Evolutionary conservation across 306 rosid genomes (phyloP), one percentile per base, ranked within the genome.

Genomic region (Neltuma alba): DNA sequence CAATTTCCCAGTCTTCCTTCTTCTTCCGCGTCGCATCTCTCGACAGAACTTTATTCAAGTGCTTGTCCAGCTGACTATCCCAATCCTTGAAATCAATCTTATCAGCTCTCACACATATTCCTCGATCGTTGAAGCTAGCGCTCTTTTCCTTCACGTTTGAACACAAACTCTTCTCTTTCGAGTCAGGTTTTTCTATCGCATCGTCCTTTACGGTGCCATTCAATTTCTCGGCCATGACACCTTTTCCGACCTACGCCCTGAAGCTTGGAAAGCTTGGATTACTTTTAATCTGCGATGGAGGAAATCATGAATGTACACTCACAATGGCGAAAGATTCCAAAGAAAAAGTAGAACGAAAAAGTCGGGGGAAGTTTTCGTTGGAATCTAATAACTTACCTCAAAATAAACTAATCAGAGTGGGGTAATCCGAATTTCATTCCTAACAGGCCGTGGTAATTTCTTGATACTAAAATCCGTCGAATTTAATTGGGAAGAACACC

Each of bases 1-100:
- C 89, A 69, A 89, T 85, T 72, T 87, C 87, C 93, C 93, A 85
- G 61, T 83, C 89, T 78, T 85, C 89, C 83, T 83, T 83, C 76
- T 27, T 74, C 18, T 20, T 83, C 33, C 84, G 83, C 69, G 34
- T 75, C 64, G 33, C 66, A 28, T 82, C 85, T 82, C 78, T 84
- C 3, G 86, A 76, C 86, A 87, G 86, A 44, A 84, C 88, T 82
- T 75, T 65, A 78, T 82, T 87, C 80, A 85, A 70, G 83, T 83
- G 89, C 87, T 71, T 85, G 14, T 83, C 88, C 62, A 85, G 68
- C 83, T 82, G 88, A n/a, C 84, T 27, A 80, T 82, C 91, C 84
- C 82, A 86, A 63, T 41, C 84, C 81, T 79, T 86, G 45, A 85
- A 73, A 73, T 87, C 87, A 72, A 89, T 87, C 82, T 61, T 78